Base-by-base conservation (phyloP, 129 eudicot species). In the Apium graveolens region DNA sequence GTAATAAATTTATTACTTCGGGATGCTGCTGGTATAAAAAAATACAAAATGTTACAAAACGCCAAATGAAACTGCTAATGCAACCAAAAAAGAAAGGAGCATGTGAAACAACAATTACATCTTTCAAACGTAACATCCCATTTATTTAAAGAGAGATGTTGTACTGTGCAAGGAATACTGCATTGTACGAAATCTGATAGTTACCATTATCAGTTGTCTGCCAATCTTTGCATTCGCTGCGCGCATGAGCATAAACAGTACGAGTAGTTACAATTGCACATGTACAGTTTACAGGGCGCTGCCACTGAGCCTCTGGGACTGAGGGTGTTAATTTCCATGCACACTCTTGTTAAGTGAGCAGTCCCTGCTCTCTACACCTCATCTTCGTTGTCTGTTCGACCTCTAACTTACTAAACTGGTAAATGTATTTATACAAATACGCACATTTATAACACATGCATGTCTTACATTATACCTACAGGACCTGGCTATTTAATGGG, bases 301-400 rank as follows among this genome's bases (percentile, higher is more conserved):
- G 70, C 70, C 37, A 12, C 16, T 26, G 27, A 62, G 80, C 41
- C 41, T 4, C 16, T 18, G n/a, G 51, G 78, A 77, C 57, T 8
- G 11, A 13, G 51, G 79, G 87, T 71, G 80, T 69, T 84, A 66
- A 71, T 74, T 78, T 80, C 83, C 83, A 77, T 83, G 83, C 86
- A 83, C 68, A 70, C 63, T 31, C 81, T 83, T 83, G 83, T 79
- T 81, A 80, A 83, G 70, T 55, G 44, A 81, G 82, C 84, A 84
- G 82, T 84, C 85, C 78, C 74, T 70, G 70, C 55, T 46, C 5
- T 72, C 57, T 75, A 60, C 24, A 78, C 81, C 82, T 84, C 74
- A 60, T 55, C 4, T 81, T 81, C 82, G 78, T 73, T n/a, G 71
- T 17, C 72, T 39, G 79, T 60, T 63, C 87, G 76, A 84, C 84